Percentiles rank a stretch among this genome's conserved stretches.
These are phyloP conservation scores for Colletotrichum sp. DNA, from an alignment of 2,329 filamentous ascomycete species.

Conservation along the genomic window DNA sequence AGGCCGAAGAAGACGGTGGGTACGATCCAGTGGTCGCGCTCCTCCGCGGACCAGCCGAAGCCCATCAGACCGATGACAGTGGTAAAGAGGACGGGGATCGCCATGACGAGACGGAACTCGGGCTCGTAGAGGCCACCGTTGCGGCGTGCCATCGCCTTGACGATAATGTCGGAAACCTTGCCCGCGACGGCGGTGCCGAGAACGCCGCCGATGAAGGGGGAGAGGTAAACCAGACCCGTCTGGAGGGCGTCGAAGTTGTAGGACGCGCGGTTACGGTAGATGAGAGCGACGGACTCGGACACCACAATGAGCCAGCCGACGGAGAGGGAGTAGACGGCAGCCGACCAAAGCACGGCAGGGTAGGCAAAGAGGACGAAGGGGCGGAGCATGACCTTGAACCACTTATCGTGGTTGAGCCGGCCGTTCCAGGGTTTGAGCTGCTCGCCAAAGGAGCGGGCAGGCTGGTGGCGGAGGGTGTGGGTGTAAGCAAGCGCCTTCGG, in stretches of 20 bases:
- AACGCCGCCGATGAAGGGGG: conserved; percentile 86
- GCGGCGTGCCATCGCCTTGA: conserved; percentile 78
- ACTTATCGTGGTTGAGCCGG: conserved; percentile 77
- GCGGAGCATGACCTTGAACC: conserved; percentile 77
- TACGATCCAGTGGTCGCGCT: conserved; percentile 82
- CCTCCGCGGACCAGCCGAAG: conserved; percentile 89
- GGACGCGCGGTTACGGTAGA: conserved; percentile 71
- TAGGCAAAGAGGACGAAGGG: conserved; percentile 90
- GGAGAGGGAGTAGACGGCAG: conserved; percentile 83
- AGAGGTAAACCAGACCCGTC: conserved; percentile 86
- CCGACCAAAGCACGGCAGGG: conserved; percentile 87
- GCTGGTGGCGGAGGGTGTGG: conserved; percentile 67
- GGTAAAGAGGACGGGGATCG: conserved; percentile 74
- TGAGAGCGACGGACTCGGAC: conserved; percentile 82
- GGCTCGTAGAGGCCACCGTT: conserved; percentile 97
- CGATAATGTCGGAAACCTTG: conserved; percentile 84
- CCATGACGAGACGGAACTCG: conserved; percentile 92
- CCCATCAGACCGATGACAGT: conserved; percentile 91
- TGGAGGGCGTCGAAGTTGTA: conserved; percentile 86
- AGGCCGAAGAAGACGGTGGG: conserved; percentile 93
- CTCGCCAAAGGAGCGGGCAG: conserved; percentile 73
- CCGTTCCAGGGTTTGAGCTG: conserved; percentile 81
- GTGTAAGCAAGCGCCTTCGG: conserved; percentile 64
- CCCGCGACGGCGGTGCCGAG: conserved; percentile 92
- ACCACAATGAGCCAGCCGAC: conserved; percentile 96